Percentiles rank a stretch among this genome's conserved stretches.
Evolutionary conservation across 345 rosid genomes (phyloP).

Genomic region (Corchorus capsularis): DNA sequence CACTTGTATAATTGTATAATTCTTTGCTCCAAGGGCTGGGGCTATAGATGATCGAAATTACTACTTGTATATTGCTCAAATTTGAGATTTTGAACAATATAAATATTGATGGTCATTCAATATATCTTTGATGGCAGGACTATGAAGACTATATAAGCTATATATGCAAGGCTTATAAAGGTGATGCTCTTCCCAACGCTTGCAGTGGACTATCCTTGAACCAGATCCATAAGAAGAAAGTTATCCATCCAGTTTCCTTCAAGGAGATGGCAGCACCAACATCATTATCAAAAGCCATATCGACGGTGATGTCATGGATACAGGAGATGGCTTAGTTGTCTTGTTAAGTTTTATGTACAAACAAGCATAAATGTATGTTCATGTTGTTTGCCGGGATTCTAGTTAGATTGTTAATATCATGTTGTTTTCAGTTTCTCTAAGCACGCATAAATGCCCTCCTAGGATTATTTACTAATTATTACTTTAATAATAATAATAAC

Average conservation of each 20-base stretch:
- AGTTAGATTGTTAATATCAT: background rate
- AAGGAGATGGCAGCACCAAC: slow-evolving; percentile 32
- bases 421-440: background rate
- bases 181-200: slow-evolving; percentile 45
- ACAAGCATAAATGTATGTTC: background rate
- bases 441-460: background rate
- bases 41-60: background rate
- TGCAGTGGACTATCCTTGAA: slow-evolving; percentile 45
- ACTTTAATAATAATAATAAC: too few species aligned
- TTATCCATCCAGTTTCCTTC: slow-evolving; percentile 40
- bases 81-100: background rate
- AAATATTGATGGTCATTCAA: background rate
- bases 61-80: background rate
- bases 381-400: background rate
- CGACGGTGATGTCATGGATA: slow-evolving; percentile 31
- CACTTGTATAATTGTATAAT: too few species aligned
- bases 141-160: slow-evolving; percentile 75
- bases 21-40: background rate
- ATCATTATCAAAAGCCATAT: slow-evolving; percentile 16
- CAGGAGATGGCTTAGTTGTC: slow-evolving; percentile 16
- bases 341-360: background rate
- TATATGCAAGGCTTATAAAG: slow-evolving; percentile 77
- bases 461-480: too few species aligned
- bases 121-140: slow-evolving; percentile 45
- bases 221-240: slow-evolving; percentile 20